Percentiles rank a stretch among this genome's conserved stretches.
Evolutionary conservation across 768 basidiomycete genomes (phyloP).

Genomic region (Suillus discolor): DNA sequence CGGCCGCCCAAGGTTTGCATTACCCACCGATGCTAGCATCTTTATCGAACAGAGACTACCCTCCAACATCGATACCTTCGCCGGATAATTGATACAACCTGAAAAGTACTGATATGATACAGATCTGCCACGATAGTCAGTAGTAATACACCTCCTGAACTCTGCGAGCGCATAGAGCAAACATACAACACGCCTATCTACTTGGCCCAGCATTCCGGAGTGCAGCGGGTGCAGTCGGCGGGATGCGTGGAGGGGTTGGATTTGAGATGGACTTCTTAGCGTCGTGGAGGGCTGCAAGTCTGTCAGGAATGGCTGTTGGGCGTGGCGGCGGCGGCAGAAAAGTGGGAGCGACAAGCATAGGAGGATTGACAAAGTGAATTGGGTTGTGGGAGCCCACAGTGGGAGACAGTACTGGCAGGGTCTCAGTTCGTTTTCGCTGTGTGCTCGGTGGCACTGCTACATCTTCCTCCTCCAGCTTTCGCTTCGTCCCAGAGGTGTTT

Average conservation of each 20-base stretch:
- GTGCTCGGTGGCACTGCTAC: neutral
- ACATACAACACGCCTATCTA: neutral
- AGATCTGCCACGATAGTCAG: neutral
- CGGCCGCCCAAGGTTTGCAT: neutral
- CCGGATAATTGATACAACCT: neutral
- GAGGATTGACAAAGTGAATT: neutral
- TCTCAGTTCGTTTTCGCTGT: constrained; percentile 12
- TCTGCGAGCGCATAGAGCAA: neutral
- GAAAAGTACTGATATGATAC: neutral
- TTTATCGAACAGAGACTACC: neutral
- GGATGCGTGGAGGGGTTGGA: constrained; percentile 12
- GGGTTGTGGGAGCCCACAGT: neutral
- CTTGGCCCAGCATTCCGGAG: constrained; percentile 12
- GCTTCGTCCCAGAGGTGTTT: constrained; percentile 11
- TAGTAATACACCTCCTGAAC: neutral
- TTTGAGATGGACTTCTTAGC: constrained; percentile 16
- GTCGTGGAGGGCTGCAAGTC: constrained; percentile 17
- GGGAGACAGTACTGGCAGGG: neutral
- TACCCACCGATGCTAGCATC: neutral
- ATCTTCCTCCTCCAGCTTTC: constrained; percentile 30
- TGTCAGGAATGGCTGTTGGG: constrained; percentile 24
- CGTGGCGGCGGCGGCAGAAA: constrained; percentile 10
- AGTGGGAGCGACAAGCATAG: neutral
- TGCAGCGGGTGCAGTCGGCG: constrained; percentile 9
- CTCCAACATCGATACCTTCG: neutral